Base-by-base conservation (phyloP, 257 asterid species). In the Vinca minor region DNA sequence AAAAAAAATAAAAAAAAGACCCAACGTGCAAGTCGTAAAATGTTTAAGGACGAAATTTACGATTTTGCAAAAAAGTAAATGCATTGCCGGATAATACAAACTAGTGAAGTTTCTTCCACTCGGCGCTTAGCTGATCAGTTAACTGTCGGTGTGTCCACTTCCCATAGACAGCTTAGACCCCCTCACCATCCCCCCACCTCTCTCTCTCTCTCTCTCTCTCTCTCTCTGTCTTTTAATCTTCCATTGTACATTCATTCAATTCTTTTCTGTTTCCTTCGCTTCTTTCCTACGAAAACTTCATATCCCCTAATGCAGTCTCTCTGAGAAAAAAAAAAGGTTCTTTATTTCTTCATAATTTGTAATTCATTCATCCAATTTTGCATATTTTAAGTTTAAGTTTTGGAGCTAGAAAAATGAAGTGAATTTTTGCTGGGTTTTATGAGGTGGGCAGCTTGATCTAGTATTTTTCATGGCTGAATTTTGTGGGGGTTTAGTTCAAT, bases 131-230 rank as follows among this genome's bases (percentile, higher is more conserved):
- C 64, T 28, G 63, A 67, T 38, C 63, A 45, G 42, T 62, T 55
- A 53, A 55, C 69, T 70, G 82, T 77, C 82, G 82, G 82, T 73
- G 79, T n/a, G 71, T 62, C 78, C 78, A 62, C 41, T 59, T 44
- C 63, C n/a, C 63, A 50, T 42, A 36, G 63, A 52, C 62, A 26
- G 53, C 62, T 52, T 34, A 34, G 38, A 56, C 41, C 15, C 31
- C 62, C 36, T n/a, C n/a, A n/a, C n/a, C 26, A 56, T 49, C 34
- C 18, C 66, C 49, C 17, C 49, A 41, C 46, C n/a, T 17, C 79
- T 25, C 41, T 14, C 6, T 29, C 44, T 0, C 36, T 15, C 31
- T 36, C 44, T 26, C 50, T 26, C 42, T 39, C 74, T 58, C 70
- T 25, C 63, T 58, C 68, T 48, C 69, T 18, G 38, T 55, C 36